Evolutionary conservation across 805 yeast species (phyloP), one percentile per base, ranked within the genome.

Genomic region (Ogataea sp.): DNA sequence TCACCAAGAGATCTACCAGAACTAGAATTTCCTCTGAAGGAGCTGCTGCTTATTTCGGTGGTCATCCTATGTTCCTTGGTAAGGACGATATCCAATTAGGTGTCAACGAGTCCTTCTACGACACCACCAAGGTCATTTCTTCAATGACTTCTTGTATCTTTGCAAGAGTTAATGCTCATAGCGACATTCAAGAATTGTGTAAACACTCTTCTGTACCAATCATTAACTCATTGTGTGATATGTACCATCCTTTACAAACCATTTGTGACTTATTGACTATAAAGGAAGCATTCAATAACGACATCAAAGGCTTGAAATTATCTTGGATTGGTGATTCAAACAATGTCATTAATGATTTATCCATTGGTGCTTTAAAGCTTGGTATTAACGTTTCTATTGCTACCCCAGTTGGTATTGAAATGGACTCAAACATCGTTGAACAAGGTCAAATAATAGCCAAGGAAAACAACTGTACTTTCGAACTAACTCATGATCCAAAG

Each of bases 311-410:
- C 4, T 70, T 88, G 47, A 89, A 87, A 51, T 64, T 90, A 36
- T 79, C 96, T 2, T 90, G 98, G 98, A 78, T 93, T 16, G 98
- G 98, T 43, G 98, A 90, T 59, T 81, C 97, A 24, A 93, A 93
- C 61, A 93, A 93, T 53, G 97, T 93, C 25, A 81, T 93, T 44
- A 90, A 93, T 59, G 98, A 93, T 64, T 71, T 93, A 62, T 78
- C 94, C 11, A 77, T 89, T 45, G 97, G 96, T 8, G 76, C 93
- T 20, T 71, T 87, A 48, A 87, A 81, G 64, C 68, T 75, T 5
- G 97, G 97, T 11, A 88, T 93, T 42, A 70, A 75, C 42, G 93
- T 89, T 13, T 60, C 90, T 0, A 71, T 89, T 30, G 88, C 95
- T n/a, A 77, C 93, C 10, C 97, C 97, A 20, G 47, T 58, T n/a